Conservation (phyloP, 352 stramenopile genomes). For the Phytophthora pluvialis region DNA sequence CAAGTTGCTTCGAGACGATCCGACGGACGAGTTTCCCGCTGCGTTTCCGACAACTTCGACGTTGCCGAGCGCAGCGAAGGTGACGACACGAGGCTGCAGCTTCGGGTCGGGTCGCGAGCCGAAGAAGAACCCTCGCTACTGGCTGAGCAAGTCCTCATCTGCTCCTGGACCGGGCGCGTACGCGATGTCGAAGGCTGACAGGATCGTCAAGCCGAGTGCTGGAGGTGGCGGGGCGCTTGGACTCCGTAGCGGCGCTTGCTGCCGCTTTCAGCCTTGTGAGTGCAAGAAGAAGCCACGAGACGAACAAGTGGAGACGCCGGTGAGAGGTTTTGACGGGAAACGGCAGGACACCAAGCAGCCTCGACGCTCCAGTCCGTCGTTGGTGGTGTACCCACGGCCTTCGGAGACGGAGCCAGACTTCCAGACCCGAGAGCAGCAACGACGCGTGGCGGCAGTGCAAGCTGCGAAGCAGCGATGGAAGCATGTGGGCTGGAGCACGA, state of each 20-base stretch:
- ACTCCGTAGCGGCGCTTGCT: constrained; percentile 23
- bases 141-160: constrained; percentile 6
- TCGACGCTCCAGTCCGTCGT: constrained; percentile 22
- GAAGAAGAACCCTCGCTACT: constrained; percentile 22
- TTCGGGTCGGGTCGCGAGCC: constrained; percentile 31
- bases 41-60: not conserved
- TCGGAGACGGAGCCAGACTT: constrained; percentile 24
- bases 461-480: constrained; percentile 28
- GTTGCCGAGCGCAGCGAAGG: not conserved
- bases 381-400: constrained; percentile 20
- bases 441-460: constrained; percentile 31
- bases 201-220: constrained; percentile 24
- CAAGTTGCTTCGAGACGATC: constrained; percentile 25
- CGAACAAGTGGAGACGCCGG: not conserved
- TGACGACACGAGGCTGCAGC: constrained; percentile 12
- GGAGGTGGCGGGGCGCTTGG: constrained; percentile 26
- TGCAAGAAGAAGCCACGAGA: constrained; percentile 25
- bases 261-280: constrained; percentile 30
- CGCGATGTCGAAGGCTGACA: constrained; percentile 28
- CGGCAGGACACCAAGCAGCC: constrained; percentile 25
- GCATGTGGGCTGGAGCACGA: constrained; percentile 22
- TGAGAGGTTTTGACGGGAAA: not conserved
- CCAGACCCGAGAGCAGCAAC: constrained; percentile 37
- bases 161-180: constrained; percentile 40
- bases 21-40: not conserved